Evolutionary conservation across 371 early-diverging fungal species (phyloP), one percentile per base, ranked within the genome.

Genomic region (Batkoa obscura): DNA sequence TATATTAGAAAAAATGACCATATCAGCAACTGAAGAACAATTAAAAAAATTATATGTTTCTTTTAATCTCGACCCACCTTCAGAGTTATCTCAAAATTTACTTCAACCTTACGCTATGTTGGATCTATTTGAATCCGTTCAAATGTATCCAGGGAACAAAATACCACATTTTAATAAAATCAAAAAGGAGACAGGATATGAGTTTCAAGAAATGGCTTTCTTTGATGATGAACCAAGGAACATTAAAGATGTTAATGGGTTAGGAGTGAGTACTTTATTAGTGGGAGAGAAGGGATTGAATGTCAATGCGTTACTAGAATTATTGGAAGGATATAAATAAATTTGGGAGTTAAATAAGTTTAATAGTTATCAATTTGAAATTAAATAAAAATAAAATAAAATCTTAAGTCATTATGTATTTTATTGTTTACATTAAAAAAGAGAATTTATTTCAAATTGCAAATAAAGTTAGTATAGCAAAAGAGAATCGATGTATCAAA

Each of bases 181-280:
- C 15, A 54, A 62, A n/a, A 52, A 62, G 13, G 65, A 63, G 36
- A 62, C 70, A 0, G 71, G 66, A 5, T 70, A 72, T 37, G 48
- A 54, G 0, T 78, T 65, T 55, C 46, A 60, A 2, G 65, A 72
- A 6, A 78, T 78, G 78, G 43, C 74, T 1, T 78, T 78, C 55
- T 78, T 78, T 58, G 78, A 78, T 50, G 78, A 78, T 55, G 75
- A 75, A 56, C 43, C 45, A 9, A 60, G 73, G 38, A 78, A 78
- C 48, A 55, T 56, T 1, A 65, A 69, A 42, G 73, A 47, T 9
- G 30, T 47, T 30, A 17, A 17, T 17, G 17, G 17, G 47, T 30
- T 47, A 17, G 47, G 47, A 47, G 47, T 47, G 30, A 17, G n/a
- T 41, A 41, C 41, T n/a, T 8, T 41, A 8, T 41, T 10, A 10